Conservation (phyloP, 2,329 filamentous ascomycete species). For the Sclerotinia sclerotiorum region DNA sequence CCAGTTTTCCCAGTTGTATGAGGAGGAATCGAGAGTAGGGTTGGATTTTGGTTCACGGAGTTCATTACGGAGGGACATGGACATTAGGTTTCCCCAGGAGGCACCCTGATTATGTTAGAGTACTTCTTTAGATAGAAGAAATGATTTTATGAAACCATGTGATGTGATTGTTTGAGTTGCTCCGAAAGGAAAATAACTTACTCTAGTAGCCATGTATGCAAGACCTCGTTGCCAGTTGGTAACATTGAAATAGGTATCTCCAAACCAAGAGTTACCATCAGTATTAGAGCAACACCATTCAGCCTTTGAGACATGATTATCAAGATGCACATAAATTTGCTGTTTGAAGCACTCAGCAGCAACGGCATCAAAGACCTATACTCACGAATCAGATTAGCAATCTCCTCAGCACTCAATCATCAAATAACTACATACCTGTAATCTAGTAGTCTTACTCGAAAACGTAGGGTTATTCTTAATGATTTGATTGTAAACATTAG, state of each 20-base stretch:
- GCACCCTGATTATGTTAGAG: conserved; percentile 5
- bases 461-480: conserved; percentile 58
- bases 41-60: conserved; percentile 38
- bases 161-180: neutral
- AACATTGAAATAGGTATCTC: conserved; percentile 58
- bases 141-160: neutral
- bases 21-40: conserved; percentile 19
- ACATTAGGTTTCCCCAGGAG: conserved; percentile 29
- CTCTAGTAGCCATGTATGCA: conserved; percentile 59
- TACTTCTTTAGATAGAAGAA: neutral
- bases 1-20: conserved; percentile 50
- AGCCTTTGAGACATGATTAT: conserved; percentile 61
- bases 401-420: neutral
- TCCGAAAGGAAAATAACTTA: conserved; percentile 38
- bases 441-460: conserved; percentile 52
- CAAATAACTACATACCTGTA: conserved; percentile 42
- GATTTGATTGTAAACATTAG: conserved; percentile 51
- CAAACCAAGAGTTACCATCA: conserved; percentile 62
- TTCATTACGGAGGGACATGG: conserved; percentile 44
- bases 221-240: conserved; percentile 61
- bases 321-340: conserved; percentile 57
- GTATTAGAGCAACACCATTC: conserved; percentile 57
- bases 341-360: conserved; percentile 57
- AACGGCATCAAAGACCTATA: conserved; percentile 60
- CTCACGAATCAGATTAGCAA: neutral